Conservation (phyloP, 2,329 filamentous ascomycete species). For the Colletotrichum sp. region DNA sequence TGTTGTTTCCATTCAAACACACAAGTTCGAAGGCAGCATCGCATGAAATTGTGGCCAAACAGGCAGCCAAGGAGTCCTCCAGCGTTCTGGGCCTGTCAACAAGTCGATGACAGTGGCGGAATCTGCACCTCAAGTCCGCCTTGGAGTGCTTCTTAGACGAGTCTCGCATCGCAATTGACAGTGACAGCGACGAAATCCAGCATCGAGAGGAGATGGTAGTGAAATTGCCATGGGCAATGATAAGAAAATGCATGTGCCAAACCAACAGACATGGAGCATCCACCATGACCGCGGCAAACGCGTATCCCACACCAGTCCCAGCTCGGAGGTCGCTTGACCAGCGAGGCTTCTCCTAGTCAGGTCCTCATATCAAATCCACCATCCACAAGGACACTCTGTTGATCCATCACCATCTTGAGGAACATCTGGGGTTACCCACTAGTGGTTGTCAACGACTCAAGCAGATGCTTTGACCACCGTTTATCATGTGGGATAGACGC, state of each 20-base stretch:
- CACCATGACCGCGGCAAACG: neutral
- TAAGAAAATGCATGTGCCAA: neutral
- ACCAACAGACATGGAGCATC: neutral
- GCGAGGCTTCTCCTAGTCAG: neutral
- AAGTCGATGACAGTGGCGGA: neutral
- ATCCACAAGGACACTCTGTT: neutral
- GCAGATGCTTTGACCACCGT: constrained; percentile 21
- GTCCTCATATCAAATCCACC: neutral
- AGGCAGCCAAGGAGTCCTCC: neutral
- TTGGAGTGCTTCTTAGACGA: neutral
- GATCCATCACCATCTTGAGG: constrained; percentile 13
- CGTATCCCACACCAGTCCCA: neutral
- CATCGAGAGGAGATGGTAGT: neutral
- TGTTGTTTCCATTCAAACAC: neutral
- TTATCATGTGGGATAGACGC: constrained; percentile 15
- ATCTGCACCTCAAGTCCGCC: neutral
- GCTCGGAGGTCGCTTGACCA: neutral
- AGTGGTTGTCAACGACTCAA: neutral
- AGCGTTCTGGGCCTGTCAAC: neutral
- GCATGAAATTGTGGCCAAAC: neutral
- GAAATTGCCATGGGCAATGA: neutral
- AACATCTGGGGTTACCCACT: constrained; percentile 16
- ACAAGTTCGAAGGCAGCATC: neutral
- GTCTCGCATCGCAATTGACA: neutral
- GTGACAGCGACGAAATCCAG: neutral